phyloP scores from a whole-genome alignment of 495 filamentous ascomycete species.

The Aspergillus panamensis region DNA sequence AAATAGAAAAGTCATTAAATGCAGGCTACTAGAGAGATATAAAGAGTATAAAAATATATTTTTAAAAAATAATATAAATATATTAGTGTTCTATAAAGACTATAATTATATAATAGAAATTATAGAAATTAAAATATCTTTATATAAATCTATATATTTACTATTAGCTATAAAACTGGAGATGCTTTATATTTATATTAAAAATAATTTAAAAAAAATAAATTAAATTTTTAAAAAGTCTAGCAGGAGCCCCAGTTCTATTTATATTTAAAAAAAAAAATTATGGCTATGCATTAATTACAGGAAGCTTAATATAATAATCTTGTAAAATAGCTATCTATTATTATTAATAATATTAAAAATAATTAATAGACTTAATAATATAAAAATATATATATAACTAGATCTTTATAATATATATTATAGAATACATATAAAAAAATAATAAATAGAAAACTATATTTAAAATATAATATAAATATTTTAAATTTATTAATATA shows the following conservation, averaged over 20 bases:
- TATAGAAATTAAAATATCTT: too few species aligned
- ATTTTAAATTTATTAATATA: conserved; percentile 2
- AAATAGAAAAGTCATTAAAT: too few species aligned
- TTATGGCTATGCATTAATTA: neutral
- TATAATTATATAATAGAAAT: too few species aligned
- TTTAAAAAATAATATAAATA: too few species aligned
- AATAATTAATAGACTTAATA: too few species aligned
- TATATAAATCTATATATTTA: neutral
- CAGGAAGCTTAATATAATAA: neutral
- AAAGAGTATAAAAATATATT: too few species aligned
- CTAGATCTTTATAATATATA: neutral
- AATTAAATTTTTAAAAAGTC: too few species aligned
- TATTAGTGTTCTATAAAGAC: neutral
- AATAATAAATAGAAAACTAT: neutral
- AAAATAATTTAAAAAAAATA: too few species aligned
- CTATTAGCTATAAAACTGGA: too few species aligned
- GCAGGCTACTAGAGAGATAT: too few species aligned
- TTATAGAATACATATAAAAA: neutral
- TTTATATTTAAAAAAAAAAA: neutral
- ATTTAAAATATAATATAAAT: too few species aligned
- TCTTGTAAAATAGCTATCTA: neutral
- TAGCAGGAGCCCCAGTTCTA: neutral
- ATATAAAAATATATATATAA: neutral
- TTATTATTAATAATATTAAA: neutral
- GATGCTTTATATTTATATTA: too few species aligned